phyloP scores from a whole-genome alignment of 139 green algal species.

The Zygnema circumcarinatum region DNA sequence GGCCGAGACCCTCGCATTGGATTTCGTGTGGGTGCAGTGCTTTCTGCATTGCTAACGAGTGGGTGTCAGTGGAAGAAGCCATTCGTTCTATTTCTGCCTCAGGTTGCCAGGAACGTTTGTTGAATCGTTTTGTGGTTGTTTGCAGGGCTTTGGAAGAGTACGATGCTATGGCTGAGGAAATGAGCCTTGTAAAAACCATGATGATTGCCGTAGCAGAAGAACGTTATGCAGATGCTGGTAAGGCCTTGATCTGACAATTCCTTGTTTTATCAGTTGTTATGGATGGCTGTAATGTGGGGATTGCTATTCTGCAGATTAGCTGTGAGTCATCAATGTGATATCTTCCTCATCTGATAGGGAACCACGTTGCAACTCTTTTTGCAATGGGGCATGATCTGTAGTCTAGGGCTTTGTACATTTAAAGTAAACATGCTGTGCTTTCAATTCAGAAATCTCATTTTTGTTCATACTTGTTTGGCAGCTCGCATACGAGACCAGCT shows the following conservation, averaged over 20 bases:
- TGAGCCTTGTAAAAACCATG: constrained; percentile 33
- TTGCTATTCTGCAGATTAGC: neutral
- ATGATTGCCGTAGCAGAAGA: constrained; percentile 32
- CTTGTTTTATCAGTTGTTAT: neutral
- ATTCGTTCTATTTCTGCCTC: too few relatives aligned
- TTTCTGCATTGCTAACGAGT: too few relatives aligned
- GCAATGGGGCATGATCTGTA: neutral
- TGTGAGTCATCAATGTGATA: neutral
- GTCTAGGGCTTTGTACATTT: neutral
- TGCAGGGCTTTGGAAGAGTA: constrained; percentile 6
- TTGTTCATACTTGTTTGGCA: neutral
- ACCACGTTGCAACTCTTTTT: neutral
- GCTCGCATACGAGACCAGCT: neutral
- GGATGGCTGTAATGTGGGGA: neutral
- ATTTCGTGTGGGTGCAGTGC: too few relatives aligned
- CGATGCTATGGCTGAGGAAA: neutral
- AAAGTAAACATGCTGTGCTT: neutral
- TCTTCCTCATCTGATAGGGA: neutral
- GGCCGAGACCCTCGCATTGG: neutral
- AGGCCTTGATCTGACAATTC: neutral
- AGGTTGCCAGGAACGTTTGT: too few relatives aligned
- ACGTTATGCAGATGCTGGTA: constrained; percentile 42
- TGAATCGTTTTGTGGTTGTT: too few relatives aligned
- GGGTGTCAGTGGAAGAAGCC: too few relatives aligned
- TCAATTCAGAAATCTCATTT: neutral